phyloP scores from a whole-genome alignment of 352 stramenopile genomes.

The Phytopythium delawarense region DNA sequence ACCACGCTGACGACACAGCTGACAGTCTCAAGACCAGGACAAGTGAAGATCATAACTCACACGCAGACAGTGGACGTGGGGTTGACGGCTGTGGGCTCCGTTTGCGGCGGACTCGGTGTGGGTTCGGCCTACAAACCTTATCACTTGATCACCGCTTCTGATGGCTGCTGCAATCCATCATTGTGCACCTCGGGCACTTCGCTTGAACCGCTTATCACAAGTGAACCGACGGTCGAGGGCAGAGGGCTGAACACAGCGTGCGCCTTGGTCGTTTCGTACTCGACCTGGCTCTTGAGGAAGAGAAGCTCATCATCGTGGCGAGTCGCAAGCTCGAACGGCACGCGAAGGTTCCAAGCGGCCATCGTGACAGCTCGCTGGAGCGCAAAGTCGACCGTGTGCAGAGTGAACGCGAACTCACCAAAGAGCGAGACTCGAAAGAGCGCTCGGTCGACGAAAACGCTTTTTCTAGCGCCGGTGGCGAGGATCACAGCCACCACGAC shows the following conservation, averaged over 20 bases:
- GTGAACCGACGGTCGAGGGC: not conserved
- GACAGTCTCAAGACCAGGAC: not conserved
- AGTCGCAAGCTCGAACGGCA: not conserved
- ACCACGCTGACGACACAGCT: not conserved
- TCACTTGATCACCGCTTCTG: too few species aligned
- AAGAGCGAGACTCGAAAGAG: not conserved
- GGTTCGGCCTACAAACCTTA: not conserved
- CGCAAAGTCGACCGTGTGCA: not conserved
- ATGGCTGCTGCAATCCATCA: too few species aligned
- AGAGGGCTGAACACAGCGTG: too few species aligned
- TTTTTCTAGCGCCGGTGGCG: not conserved
- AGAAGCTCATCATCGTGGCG: not conserved
- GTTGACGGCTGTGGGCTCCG: too few species aligned
- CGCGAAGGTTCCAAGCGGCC: not conserved
- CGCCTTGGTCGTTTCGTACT: not conserved
- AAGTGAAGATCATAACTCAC: not conserved
- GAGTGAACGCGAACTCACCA: not conserved
- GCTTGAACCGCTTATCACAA: not conserved
- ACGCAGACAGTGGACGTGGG: not conserved
- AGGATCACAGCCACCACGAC: not conserved
- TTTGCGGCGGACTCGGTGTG: too few species aligned
- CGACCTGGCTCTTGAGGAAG: not conserved
- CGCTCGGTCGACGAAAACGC: not conserved
- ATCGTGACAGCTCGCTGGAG: not conserved
- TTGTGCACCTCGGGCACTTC: too few species aligned